Conservation (phyloP, 495 filamentous ascomycete genomes). For the Viridothelium virens region DNA sequence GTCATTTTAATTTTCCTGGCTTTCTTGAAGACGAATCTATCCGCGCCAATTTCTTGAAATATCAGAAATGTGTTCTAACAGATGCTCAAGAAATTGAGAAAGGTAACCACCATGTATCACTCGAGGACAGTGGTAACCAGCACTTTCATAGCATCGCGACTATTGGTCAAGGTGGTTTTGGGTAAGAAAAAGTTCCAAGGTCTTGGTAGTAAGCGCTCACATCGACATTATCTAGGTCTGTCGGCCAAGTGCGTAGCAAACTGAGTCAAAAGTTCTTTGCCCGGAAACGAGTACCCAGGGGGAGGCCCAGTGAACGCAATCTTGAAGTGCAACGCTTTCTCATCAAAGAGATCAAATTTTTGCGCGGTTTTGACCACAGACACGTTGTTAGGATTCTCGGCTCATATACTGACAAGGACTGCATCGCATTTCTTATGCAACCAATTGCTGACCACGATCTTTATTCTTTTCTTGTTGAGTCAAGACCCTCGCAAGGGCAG, state of each 20-base stretch:
- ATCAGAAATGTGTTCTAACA: background rate
- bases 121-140: background rate
- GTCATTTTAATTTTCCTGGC: background rate
- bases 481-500: background rate
- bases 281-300: background rate
- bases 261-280: slow-evolving; percentile 5
- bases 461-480: background rate
- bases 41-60: background rate
- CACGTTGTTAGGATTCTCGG: slow-evolving; percentile 11
- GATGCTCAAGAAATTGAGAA: background rate
- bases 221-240: background rate
- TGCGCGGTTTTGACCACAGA: background rate
- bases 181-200: background rate
- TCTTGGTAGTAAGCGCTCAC: background rate
- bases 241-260: background rate
- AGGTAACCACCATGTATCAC: background rate
- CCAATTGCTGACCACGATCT: slow-evolving; percentile 14
- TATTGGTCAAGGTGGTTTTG: slow-evolving; percentile 4
- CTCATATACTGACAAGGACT: slow-evolving; percentile 12
- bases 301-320: background rate
- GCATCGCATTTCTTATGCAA: slow-evolving; percentile 14
- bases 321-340: background rate
- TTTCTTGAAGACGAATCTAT: background rate
- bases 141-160: background rate
- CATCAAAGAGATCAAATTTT: background rate